A percentile compares a stretch with the other conserved stretches of the same genome.
phyloP scores from a whole-genome alignment of 768 basidiomycete species.

The Russula vinacea region DNA sequence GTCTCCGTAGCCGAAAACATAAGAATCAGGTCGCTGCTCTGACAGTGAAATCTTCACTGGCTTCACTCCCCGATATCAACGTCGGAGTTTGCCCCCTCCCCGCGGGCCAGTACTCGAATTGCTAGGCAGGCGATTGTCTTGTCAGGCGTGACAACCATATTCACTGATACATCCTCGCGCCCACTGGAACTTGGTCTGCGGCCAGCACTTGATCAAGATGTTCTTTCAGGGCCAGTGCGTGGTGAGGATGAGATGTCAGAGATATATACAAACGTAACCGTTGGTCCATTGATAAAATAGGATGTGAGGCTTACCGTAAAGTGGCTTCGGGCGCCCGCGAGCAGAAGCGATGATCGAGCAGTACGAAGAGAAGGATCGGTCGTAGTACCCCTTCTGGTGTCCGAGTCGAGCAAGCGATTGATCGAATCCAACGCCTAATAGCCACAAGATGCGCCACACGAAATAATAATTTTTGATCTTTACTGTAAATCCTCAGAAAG shows the following conservation, averaged over 20 bases:
- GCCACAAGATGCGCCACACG: too few species aligned
- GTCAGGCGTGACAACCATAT: conserved; percentile 54
- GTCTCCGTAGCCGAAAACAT: too few species aligned
- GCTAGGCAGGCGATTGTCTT: conserved; percentile 33
- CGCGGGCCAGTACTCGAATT: neutral
- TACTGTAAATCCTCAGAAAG: too few species aligned
- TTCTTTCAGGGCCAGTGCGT: conserved; percentile 53
- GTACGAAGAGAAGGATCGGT: conserved; percentile 64
- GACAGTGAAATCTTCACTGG: too few species aligned
- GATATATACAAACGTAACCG: too few species aligned
- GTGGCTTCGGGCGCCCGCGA: conserved; percentile 46
- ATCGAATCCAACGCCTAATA: conserved; percentile 71
- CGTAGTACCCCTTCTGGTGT: conserved; percentile 83
- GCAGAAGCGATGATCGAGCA: conserved; percentile 32
- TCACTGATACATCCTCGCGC: conserved; percentile 61
- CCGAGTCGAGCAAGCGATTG: conserved; percentile 64
- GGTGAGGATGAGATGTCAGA: too few species aligned
- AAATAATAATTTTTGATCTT: too few species aligned
- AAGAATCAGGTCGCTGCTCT: too few species aligned
- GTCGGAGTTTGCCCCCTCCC: too few species aligned
- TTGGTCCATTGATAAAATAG: neutral
- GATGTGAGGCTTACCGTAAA: conserved; percentile 49
- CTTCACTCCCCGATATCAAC: too few species aligned
- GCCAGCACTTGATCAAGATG: conserved; percentile 62
- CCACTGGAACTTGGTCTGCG: conserved; percentile 49